Evolutionary conservation across 352 stramenopile species (phyloP).

Genomic region (Phytophthora pseudosyringae): DNA sequence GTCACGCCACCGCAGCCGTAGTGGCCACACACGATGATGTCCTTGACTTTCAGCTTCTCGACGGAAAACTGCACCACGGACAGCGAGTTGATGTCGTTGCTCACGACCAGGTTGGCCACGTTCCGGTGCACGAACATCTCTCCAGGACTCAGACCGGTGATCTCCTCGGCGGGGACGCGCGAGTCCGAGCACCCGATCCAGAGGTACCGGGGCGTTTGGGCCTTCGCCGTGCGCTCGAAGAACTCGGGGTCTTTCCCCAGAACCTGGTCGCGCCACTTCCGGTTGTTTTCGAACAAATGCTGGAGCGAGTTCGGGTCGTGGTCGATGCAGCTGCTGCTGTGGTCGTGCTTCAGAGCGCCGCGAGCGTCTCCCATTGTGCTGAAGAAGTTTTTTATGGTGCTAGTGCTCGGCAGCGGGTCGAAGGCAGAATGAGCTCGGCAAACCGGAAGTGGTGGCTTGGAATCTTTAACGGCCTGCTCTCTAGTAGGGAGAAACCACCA

Average conservation of each 20-base stretch:
- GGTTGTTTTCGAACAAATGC: slow-evolving; percentile 72
- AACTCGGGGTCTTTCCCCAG: slow-evolving; percentile 60
- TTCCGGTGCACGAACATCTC: slow-evolving; percentile 93
- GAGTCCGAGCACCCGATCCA: slow-evolving; percentile 92
- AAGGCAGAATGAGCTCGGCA: slow-evolving; percentile 19
- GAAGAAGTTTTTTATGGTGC: not conserved
- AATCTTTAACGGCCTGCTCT: too few relatives aligned
- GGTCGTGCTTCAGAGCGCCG: slow-evolving; percentile 22
- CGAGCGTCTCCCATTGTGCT: slow-evolving; percentile 13
- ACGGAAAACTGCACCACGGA: slow-evolving; percentile 79
- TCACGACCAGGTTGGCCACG: slow-evolving; percentile 79
- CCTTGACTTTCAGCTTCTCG: slow-evolving; percentile 88
- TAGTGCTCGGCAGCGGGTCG: not conserved
- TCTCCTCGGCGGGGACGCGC: slow-evolving; percentile 83
- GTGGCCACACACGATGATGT: slow-evolving; percentile 93
- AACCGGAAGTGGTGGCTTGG: not conserved
- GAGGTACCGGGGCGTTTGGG: slow-evolving; percentile 86
- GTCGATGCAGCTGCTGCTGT: slow-evolving; percentile 23
- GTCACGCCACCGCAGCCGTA: slow-evolving; percentile 91
- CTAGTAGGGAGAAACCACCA: too few relatives aligned
- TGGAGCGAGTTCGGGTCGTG: slow-evolving; percentile 40
- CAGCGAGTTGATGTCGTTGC: slow-evolving; percentile 67
- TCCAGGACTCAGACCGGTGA: slow-evolving; percentile 78
- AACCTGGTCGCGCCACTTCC: slow-evolving; percentile 66
- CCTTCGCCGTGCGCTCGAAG: slow-evolving; percentile 69